A percentile compares a stretch with the other conserved stretches of the same genome.
phyloP scores from a whole-genome alignment of 2,329 filamentous ascomycete genomes.

The Penicillium sp. region DNA sequence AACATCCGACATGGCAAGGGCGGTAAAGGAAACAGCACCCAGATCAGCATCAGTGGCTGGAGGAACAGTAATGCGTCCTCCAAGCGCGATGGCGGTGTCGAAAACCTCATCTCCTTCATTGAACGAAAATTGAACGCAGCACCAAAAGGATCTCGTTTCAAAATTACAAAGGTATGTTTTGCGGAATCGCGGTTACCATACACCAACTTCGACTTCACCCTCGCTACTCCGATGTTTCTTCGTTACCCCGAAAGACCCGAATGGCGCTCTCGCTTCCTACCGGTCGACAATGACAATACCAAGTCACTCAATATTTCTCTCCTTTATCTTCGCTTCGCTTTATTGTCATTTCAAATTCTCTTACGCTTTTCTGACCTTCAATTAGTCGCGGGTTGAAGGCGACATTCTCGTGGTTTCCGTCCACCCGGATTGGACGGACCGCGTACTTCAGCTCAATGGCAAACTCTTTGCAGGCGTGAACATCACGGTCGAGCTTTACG shows the following conservation, averaged over 20 bases:
- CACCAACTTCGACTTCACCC: constrained; percentile 39
- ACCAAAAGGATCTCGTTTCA: constrained; percentile 59
- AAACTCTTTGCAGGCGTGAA: constrained; percentile 69
- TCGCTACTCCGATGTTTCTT: constrained; percentile 37
- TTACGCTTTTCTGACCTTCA: constrained; percentile 67
- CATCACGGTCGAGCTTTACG: constrained; percentile 60
- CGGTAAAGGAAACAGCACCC: constrained; percentile 32
- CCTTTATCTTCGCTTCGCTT: constrained; percentile 38
- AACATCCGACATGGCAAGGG: constrained; percentile 45
- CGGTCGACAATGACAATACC: constrained; percentile 37
- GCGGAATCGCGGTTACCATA: constrained; percentile 45
- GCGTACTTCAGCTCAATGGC: constrained; percentile 69
- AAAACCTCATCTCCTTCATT: constrained; percentile 68
- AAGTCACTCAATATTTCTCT: neutral
- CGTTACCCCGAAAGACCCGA: constrained; percentile 33
- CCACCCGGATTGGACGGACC: constrained; percentile 65
- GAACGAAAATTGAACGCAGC: constrained; percentile 68
- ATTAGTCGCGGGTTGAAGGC: constrained; percentile 71
- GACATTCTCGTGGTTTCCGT: constrained; percentile 71
- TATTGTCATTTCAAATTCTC: constrained; percentile 49
- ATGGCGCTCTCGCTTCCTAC: constrained; percentile 49
- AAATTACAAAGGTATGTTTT: constrained; percentile 78
- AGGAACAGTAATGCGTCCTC: constrained; percentile 69
- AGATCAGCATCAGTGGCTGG: constrained; percentile 62
- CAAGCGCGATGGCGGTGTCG: constrained; percentile 69